Conservation (phyloP, 1,284 basidiomycete species). For the Apiotrichum gamsii region DNA sequence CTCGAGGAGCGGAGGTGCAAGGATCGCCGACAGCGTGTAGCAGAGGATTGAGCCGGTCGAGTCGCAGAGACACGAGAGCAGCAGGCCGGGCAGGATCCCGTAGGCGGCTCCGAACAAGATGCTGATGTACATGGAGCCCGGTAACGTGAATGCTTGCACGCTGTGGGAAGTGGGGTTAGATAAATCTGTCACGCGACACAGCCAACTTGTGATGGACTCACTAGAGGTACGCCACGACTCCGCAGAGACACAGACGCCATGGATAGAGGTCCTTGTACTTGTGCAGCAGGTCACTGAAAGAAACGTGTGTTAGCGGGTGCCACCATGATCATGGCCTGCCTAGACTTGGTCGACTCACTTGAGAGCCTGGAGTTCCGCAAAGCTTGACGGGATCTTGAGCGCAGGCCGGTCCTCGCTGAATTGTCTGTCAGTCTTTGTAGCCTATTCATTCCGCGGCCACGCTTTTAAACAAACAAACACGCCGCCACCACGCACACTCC, state of each 20-base stretch:
- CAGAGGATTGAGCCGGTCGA: conserved; percentile 86
- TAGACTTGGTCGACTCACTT: conserved; percentile 51
- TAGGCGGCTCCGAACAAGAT: conserved; percentile 95
- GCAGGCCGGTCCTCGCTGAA: conserved; percentile 63
- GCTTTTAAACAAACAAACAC: background rate
- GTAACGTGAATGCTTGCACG: conserved; percentile 91
- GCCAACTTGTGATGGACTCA: too few species aligned
- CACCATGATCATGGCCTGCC: background rate
- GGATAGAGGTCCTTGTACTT: conserved; percentile 83
- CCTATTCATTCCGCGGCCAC: too few species aligned
- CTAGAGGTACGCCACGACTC: conserved; percentile 86
- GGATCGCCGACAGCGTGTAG: conserved; percentile 81
- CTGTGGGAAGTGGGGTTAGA: conserved; percentile 54
- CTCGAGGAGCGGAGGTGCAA: conserved; percentile 80
- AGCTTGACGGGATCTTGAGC: conserved; percentile 74
- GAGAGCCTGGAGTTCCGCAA: conserved; percentile 70
- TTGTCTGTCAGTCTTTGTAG: background rate
- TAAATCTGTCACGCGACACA: too few species aligned
- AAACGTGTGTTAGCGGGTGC: too few species aligned
- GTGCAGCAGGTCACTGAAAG: conserved; percentile 58
- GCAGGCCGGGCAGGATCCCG: conserved; percentile 81
- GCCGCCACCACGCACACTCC: background rate
- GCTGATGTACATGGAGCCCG: conserved; percentile 96
- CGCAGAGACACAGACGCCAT: conserved; percentile 70
- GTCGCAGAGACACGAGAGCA: conserved; percentile 86